Evolutionary conservation across 2,329 filamentous ascomycete genomes (phyloP), one percentile per base, ranked within the genome.

Genomic region (Cladophialophora immunda): DNA sequence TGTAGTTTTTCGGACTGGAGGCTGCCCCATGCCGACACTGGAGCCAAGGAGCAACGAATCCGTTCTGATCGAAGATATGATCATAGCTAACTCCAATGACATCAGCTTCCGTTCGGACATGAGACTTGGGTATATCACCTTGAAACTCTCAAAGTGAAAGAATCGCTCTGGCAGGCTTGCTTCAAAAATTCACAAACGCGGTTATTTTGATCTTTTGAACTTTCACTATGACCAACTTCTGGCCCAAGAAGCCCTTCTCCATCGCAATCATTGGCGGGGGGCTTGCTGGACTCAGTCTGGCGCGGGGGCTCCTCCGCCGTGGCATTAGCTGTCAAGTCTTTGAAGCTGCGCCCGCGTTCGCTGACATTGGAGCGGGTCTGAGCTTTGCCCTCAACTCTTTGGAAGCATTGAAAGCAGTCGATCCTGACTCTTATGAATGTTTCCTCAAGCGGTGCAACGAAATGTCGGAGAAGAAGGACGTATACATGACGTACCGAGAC

Each of bases 371-470:
- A 29, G 66, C 70, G 3, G 55, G 65, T 22, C 41, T 68, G n/a
- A 57, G 55, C 22, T 56, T 68, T 29, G 62, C 53, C 15, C 27
- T 32, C 2, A 68, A 68, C 53, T 50, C 68, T 13, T n/a, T 53
- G 19, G 59, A 53, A 9, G 59, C 59, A 36, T 17, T 53, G 32
- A 36, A 41, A 81, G 11, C 78, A 78, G 15, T 73, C 78, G 36
- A 81, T 81, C 58, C 71, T 83, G 29, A 78, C 78, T 58, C 75
- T 77, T 54, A 62, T 83, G 27, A 74, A 81, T 1, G 76, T 77
- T 32, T 60, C 80, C 8, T 70, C 84, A 19, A 57, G 54, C 27
- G 54, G 19, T 57, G 54, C 54, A 57, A 36, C 32, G 32, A 57
- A 27, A 36, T 57, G 54, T 57, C 54, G 15, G 54, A 57, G 32